A percentile compares a stretch with the other conserved stretches of the same genome.
These are phyloP conservation scores for Phylloporus arenicola DNA, from an alignment of 768 basidiomycete genomes.

Conservation along the genomic window DNA sequence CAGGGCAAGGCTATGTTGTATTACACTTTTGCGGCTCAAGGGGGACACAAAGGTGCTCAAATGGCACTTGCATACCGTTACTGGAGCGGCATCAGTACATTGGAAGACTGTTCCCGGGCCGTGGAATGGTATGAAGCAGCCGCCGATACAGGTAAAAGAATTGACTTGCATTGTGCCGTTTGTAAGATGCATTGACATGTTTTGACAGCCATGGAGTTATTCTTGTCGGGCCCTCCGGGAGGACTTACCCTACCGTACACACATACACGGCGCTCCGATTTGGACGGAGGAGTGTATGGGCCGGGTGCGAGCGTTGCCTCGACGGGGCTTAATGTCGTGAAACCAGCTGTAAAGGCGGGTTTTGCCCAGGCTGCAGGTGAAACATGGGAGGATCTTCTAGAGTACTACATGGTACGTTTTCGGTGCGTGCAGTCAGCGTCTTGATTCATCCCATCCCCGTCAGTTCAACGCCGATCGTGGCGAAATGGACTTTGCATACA, in stretches of 20 bases:
- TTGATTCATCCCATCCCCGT: conserved; percentile 3
- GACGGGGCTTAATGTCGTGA: conserved; percentile 65
- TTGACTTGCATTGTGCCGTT: conserved; percentile 20
- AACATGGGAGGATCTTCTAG: conserved; percentile 88
- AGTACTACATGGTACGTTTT: conserved; percentile 74
- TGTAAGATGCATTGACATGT: neutral
- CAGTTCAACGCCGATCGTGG: conserved; percentile 95
- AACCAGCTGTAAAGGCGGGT: conserved; percentile 80
- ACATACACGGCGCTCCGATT: conserved; percentile 78
- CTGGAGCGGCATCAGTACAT: conserved; percentile 92
- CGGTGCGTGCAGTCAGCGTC: neutral
- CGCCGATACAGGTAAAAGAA: conserved; percentile 66
- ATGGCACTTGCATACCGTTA: conserved; percentile 93
- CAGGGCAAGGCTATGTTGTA: conserved; percentile 84
- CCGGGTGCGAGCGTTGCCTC: conserved; percentile 92
- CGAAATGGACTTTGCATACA: conserved; percentile 82
- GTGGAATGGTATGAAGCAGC: conserved; percentile 87
- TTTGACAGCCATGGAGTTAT: conserved; percentile 67
- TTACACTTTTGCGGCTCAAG: conserved; percentile 90
- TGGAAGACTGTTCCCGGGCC: conserved; percentile 80
- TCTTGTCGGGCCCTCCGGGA: conserved; percentile 83
- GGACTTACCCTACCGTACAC: conserved; percentile 82
- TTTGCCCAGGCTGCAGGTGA: conserved; percentile 82
- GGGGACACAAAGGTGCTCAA: conserved; percentile 80
- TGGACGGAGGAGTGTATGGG: conserved; percentile 90